Evolutionary conservation across 2,329 filamentous ascomycete species (phyloP).

Genomic region (Fusarium kyushuense): DNA sequence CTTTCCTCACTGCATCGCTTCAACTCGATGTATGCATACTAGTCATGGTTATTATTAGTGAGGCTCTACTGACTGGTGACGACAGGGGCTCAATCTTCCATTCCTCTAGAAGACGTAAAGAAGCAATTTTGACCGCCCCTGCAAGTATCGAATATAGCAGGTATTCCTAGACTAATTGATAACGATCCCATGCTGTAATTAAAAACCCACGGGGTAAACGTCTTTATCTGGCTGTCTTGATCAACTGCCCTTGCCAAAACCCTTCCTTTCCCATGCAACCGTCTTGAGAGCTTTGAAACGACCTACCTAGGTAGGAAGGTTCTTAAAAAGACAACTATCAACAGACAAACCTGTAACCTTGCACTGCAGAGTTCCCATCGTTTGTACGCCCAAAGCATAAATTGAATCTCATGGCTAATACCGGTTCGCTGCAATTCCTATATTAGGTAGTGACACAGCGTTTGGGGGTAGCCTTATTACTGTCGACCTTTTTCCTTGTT

Average conservation of each 20-base stretch:
- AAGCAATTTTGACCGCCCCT: constrained; percentile 14
- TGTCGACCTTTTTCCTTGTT: background rate
- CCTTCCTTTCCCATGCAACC: constrained; percentile 7
- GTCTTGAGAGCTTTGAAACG: constrained; percentile 35
- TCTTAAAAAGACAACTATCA: constrained; percentile 1
- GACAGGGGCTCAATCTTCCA: constrained; percentile 12
- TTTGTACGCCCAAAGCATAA: constrained; percentile 25
- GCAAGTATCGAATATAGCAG: constrained; percentile 16
- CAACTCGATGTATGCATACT: background rate
- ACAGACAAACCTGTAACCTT: constrained; percentile 25
- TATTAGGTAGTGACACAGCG: constrained; percentile 36
- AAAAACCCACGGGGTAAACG: background rate
- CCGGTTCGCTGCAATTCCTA: constrained; percentile 46
- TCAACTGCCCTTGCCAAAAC: constrained; percentile 18
- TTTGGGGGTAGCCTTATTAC: constrained; percentile 29
- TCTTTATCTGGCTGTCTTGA: constrained; percentile 7
- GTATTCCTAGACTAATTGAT: background rate
- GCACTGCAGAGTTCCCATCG: constrained; percentile 31
- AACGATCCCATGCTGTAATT: constrained; percentile 4
- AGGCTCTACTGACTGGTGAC: constrained; percentile 2
- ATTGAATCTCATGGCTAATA: constrained; percentile 27
- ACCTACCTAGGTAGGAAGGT: constrained; percentile 40
- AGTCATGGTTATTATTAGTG: background rate
- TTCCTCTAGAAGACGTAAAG: constrained; percentile 6
- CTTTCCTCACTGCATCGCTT: background rate